These are phyloP conservation scores for Alternaria panax DNA, from an alignment of 2,329 filamentous ascomycete genomes.

Conservation along the genomic window DNA sequence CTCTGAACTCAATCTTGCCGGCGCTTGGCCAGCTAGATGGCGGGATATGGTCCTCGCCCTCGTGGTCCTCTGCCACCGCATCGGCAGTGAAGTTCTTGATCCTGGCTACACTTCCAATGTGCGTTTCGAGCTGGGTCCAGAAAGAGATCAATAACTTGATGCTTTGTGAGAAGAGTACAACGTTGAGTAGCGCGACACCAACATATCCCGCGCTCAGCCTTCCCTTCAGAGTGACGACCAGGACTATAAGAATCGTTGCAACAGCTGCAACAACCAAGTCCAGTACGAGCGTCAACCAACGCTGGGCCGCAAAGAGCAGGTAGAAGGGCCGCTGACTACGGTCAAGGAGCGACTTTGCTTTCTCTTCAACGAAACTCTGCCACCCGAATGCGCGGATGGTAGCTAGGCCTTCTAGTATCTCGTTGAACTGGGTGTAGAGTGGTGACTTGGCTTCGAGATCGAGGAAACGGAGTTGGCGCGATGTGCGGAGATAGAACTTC, in stretches of 20 bases:
- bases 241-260: slow-evolving; percentile 47
- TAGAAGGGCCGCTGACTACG: slow-evolving; percentile 55
- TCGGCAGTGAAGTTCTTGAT: slow-evolving; percentile 61
- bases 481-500: slow-evolving; percentile 57
- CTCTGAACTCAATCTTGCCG: slow-evolving; percentile 54
- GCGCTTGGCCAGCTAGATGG: slow-evolving; percentile 54
- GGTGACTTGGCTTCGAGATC: slow-evolving; percentile 62
- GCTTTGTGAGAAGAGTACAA: slow-evolving; percentile 61
- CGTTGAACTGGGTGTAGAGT: slow-evolving; percentile 61
- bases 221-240: slow-evolving; percentile 45
- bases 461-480: slow-evolving; percentile 59
- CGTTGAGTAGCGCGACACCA: slow-evolving; percentile 62
- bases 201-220: slow-evolving; percentile 58
- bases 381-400: slow-evolving; percentile 63
- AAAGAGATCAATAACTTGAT: slow-evolving; percentile 60
- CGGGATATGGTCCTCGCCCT: slow-evolving; percentile 57
- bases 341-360: slow-evolving; percentile 51
- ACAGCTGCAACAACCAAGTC: slow-evolving; percentile 52
- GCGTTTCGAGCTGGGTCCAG: slow-evolving; percentile 66
- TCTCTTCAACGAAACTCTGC: slow-evolving; percentile 50
- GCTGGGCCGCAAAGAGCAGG: slow-evolving; percentile 55
- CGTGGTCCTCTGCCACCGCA: slow-evolving; percentile 58
- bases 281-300: slow-evolving; percentile 54
- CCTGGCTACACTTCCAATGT: slow-evolving; percentile 64
- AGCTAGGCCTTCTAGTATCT: slow-evolving; percentile 57